These are phyloP conservation scores for Candida sanyiensis DNA, from an alignment of 805 yeast genomes.

Conservation along the genomic window DNA sequence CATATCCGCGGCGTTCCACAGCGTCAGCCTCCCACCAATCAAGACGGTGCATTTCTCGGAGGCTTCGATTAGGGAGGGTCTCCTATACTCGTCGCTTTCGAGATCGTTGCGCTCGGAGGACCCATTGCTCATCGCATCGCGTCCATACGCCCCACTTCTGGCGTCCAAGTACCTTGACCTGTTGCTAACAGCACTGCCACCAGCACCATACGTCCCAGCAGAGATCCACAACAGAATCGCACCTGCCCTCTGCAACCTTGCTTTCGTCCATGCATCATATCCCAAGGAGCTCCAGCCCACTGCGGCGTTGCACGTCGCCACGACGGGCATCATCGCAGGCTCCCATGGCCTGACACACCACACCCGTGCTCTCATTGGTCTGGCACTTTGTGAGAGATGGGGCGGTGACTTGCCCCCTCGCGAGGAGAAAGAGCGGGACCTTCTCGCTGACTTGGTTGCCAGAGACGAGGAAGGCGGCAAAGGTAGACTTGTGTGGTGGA, in stretches of 20 bases:
- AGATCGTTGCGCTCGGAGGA: slow-evolving; percentile 55
- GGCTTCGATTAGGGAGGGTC: slow-evolving; percentile 78
- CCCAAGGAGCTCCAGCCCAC: slow-evolving; percentile 73
- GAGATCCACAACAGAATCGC: slow-evolving; percentile 55
- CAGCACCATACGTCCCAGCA: slow-evolving; percentile 43
- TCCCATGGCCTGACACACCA: slow-evolving; percentile 71
- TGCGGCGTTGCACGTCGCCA: slow-evolving; percentile 66
- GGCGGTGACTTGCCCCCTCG: slow-evolving; percentile 67
- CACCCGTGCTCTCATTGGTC: slow-evolving; percentile 64
- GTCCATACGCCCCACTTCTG: slow-evolving; percentile 65
- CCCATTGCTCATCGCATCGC: slow-evolving; percentile 62
- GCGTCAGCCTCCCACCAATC: slow-evolving; percentile 41
- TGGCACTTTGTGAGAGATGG: slow-evolving; percentile 76
- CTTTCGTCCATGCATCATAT: slow-evolving; percentile 72
- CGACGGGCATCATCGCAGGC: slow-evolving; percentile 70
- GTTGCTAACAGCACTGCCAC: slow-evolving; percentile 52
- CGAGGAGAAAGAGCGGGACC: slow-evolving; percentile 41
- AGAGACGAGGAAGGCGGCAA: slow-evolving; percentile 31
- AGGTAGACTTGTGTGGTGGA: slow-evolving; percentile 61
- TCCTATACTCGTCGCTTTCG: slow-evolving; percentile 57
- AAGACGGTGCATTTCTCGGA: slow-evolving; percentile 64
- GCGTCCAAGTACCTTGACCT: slow-evolving; percentile 51
- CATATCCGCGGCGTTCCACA: slow-evolving; percentile 55
- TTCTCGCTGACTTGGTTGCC: slow-evolving; percentile 43
- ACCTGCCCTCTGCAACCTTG: slow-evolving; percentile 67